Conservation (phyloP, 345 rosid species). For the Tarenaya hassleriana region DNA sequence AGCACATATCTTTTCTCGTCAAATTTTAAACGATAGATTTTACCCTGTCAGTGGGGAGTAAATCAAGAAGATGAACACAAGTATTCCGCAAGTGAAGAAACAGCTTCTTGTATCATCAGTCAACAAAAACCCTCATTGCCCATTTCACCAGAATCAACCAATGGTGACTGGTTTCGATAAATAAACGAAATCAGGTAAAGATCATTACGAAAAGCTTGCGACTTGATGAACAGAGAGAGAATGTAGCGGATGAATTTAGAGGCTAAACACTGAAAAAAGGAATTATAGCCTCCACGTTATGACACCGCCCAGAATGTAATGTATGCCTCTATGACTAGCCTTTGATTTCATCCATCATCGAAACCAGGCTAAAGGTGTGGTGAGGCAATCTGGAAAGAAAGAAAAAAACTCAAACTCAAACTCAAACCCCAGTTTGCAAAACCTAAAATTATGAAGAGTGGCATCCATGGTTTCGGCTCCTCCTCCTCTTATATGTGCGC, state of each 20-base stretch:
- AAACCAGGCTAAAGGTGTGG: slow-evolving; percentile 35
- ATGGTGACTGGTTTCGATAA: neutral
- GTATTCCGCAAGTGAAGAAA: too few species aligned
- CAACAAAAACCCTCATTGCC: too few species aligned
- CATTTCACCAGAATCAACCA: neutral
- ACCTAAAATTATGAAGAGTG: too few species aligned
- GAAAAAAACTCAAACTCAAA: neutral
- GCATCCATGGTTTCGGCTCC: too few species aligned
- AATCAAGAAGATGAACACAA: too few species aligned
- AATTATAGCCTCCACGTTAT: slow-evolving; percentile 33
- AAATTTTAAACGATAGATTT: too few species aligned
- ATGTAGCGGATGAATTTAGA: slow-evolving; percentile 35
- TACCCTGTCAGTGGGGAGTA: too few species aligned
- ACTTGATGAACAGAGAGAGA: neutral
- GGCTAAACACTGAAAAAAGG: slow-evolving; percentile 24
- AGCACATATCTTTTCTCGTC: too few species aligned
- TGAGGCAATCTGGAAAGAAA: slow-evolving; percentile 31
- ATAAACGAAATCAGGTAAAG: neutral
- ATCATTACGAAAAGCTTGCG: neutral
- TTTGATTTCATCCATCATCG: slow-evolving; percentile 26
- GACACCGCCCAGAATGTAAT: slow-evolving; percentile 27
- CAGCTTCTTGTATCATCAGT: too few species aligned
- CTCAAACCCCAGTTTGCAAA: too few species aligned
- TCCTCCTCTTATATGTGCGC: too few species aligned
- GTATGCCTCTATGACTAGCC: slow-evolving; percentile 33